phyloP scores from a whole-genome alignment of 176 grass and related monocot species.

The Hordeum vulgare region MorexV3_pseudomolecules_assembly NC_058520.1:209134522-209135021 shows the following conservation, averaged over 20 bases:
- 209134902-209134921: neutral
- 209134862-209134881: neutral
- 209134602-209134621: neutral
- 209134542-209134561: neutral
- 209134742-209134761: neutral
- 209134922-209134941: neutral
- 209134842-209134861: neutral
- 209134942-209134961: constrained; percentile 1
- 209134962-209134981: neutral
- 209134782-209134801: neutral
- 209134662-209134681: neutral
- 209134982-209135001: neutral
- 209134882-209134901: neutral
- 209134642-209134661: constrained; percentile 8
- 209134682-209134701: neutral
- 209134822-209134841: neutral
- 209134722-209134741: constrained; percentile 13
- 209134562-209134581: constrained; percentile 12
- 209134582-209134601: constrained; percentile 1
- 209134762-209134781: constrained; percentile 13
- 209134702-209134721: neutral
- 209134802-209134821: neutral
- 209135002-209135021: neutral
- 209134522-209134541: neutral
- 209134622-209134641: neutral